Percentiles rank a stretch among this genome's conserved stretches.
phyloP scores from a whole-genome alignment of 306 rosid species.

The Gastrolobium bilobum region DNA sequence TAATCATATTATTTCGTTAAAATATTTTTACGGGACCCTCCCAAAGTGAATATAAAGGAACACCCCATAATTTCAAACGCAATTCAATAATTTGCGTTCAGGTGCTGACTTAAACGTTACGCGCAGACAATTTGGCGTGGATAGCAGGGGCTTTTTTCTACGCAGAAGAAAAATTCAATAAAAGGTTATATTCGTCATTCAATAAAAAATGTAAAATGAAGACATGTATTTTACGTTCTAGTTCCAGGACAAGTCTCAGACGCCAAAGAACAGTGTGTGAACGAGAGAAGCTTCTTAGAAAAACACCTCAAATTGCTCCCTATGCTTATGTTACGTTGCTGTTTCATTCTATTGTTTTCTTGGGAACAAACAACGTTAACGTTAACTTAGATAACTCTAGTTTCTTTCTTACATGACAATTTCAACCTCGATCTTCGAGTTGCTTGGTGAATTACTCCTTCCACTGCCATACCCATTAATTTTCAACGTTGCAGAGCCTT shows the following conservation, averaged over 20 bases:
- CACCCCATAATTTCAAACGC: background rate
- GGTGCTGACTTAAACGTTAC: background rate
- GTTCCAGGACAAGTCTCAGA: background rate
- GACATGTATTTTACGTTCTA: background rate
- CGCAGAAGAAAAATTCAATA: background rate
- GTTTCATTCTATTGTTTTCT: background rate
- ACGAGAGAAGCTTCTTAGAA: conserved; percentile 30
- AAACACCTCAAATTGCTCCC: background rate
- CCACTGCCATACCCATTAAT: conserved; percentile 34
- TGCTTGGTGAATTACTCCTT: conserved; percentile 21
- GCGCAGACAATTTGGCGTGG: background rate
- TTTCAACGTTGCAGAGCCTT: conserved; percentile 36
- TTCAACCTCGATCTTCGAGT: conserved; percentile 31
- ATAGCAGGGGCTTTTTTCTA: background rate
- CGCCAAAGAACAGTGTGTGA: conserved; percentile 25
- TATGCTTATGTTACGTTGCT: background rate
- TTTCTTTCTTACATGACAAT: background rate
- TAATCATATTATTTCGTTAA: background rate
- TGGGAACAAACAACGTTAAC: background rate
- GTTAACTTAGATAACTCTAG: background rate
- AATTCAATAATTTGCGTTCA: background rate
- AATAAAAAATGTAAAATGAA: background rate
- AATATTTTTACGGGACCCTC: no score
- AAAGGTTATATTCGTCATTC: conserved; percentile 40
- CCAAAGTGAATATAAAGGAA: background rate